Base-by-base conservation (phyloP, 345 rosid genomes). In the Hibiscus mutabilis region DNA sequence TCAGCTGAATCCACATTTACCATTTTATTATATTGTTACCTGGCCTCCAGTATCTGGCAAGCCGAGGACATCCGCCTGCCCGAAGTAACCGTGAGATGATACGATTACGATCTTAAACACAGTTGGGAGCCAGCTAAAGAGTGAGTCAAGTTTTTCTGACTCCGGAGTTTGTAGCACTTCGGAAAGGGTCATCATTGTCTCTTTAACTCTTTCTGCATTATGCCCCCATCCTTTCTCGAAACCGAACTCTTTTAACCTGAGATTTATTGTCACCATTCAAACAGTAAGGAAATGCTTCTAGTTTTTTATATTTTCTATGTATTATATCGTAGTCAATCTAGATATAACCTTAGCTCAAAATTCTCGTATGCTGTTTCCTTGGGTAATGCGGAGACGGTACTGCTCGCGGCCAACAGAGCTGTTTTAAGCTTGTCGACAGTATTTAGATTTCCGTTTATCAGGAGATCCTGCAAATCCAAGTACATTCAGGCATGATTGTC, bases 41-140 rank as follows among this genome's bases (percentile, higher is more conserved):
- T 93, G 97, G 73, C 97, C 98, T 12, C 97, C 98, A 0, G 98
- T 94, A 55, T 94, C 98, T 6, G 97, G 98, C 83, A 88, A 79
- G 27, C 98, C 98, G 0, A 94, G 97, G 49, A 94, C 97, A 62
- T 90, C 93, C 18, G 87, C 78, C 80, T 91, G 97, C 21, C 97
- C 98, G 69, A 94, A 94, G 73, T 86, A 91, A 65, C 98, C 98
- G 57, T 91, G 98, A 24, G 91, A 90, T 35, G 97, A 89, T 85
- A 94, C 87, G 70, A 94, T 94, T 14, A 94, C 96, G 25, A 94
- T 75, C 73, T 86, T 86, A 83, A 94, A 88, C 68, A 90, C 80
- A 66, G 83, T 85, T 5, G 98, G 98, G 53, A 94, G 86, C 71
- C 89, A 85, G 80, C 85, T 77, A 72, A 91, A 86, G 58, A 94